Conservation (phyloP, 75 land plant genomes). For the Pinus taeda region DNA sequence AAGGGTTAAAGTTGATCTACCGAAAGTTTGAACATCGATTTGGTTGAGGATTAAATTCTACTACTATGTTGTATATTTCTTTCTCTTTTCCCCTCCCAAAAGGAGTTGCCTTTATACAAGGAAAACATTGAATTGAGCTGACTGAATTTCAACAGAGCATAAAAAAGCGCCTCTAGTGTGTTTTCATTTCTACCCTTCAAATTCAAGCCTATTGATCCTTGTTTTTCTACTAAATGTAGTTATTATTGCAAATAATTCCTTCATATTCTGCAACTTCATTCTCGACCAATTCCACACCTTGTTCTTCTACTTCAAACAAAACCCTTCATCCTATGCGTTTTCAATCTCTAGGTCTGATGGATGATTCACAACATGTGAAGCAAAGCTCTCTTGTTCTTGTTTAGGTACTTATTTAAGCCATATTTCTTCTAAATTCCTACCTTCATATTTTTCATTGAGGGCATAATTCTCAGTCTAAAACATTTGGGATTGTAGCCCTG, state of each 20-base stretch:
- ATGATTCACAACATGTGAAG: conserved; percentile 6
- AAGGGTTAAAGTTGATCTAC: neutral
- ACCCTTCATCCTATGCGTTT: conserved; percentile 31
- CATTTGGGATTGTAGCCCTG: neutral
- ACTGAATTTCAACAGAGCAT: neutral
- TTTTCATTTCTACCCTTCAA: neutral
- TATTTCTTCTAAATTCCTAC: conserved; percentile 47
- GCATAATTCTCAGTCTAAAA: conserved; percentile 39
- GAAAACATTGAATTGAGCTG: neutral
- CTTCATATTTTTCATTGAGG: conserved; percentile 35
- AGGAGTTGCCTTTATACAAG: neutral
- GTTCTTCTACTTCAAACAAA: conserved; percentile 15
- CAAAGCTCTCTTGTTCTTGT: neutral
- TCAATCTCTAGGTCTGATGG: neutral
- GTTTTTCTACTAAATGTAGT: neutral
- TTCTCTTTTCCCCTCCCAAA: neutral
- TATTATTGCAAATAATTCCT: neutral
- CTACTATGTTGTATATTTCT: neutral
- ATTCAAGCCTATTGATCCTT: neutral
- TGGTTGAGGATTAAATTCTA: no score
- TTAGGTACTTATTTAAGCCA: conserved; percentile 53
- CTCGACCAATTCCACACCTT: conserved; percentile 8
- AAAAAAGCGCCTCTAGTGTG: neutral
- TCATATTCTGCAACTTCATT: neutral
- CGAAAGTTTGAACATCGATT: no score